Evolutionary conservation across 768 basidiomycete genomes (phyloP), one percentile per base, ranked within the genome.

Genomic region (Saitozyma sp.): DNA sequence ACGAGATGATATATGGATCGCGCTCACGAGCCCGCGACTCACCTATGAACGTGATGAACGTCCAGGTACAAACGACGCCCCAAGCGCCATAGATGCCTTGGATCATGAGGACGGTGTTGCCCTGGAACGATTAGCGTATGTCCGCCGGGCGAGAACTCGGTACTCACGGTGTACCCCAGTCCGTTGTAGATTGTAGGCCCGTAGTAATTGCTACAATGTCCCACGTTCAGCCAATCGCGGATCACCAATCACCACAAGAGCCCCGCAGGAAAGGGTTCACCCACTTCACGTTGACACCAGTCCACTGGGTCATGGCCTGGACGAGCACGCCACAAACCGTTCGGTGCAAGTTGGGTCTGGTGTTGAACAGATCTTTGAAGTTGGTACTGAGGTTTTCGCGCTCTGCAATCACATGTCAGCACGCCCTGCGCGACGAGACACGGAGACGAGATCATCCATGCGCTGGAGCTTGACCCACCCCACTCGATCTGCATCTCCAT

Each of bases 281-380:
- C 29, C 29, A 29, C 29, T 85, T 85, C 38, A 60, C 59, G 50
- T 60, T 60, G 52, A 60, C 59, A 10, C 86, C 86, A 8, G 86
- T 86, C 68, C 86, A 86, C 64, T 87, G 86, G 17, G 83, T 83
- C 69, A 86, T 86, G 3, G 85, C 82, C 65, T 87, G 86, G 6
- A 87, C 86, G 42, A 68, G 54, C 83, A 84, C 53, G 82, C 86
- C 85, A 39, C 86, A 84, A 54, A 86, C 76, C 8, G 85, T 85
- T 49, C 87, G 80, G 53, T 81, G 82, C 48, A 80, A 53, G 84
- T 85, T 87, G 7, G 85, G 81, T 7, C 79, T 82, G 37, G 83
- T 86, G 14, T 82, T 81, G 83, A 85, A 85, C n/a, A 87, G 79
- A 69, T 85, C 84, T 55, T 78, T 82, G 60, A 62, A 64, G 38